Evolutionary conservation across 495 filamentous ascomycete genomes (phyloP).

Genomic region (Penicillium egyptiacum): DNA sequence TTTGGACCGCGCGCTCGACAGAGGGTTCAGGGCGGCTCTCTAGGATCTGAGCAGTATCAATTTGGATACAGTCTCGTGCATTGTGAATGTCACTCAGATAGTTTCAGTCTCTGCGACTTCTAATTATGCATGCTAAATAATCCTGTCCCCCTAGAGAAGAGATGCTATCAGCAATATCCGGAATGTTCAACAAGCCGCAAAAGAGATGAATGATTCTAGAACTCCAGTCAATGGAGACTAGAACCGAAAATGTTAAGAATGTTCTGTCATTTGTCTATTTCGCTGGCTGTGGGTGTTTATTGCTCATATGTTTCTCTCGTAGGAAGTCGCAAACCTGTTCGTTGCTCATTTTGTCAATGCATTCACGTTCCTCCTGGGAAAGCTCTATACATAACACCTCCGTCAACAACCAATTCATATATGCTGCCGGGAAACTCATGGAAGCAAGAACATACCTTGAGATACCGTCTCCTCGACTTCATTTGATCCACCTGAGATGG

Average conservation of each 20-base stretch:
- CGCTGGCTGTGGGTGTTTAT: not conserved
- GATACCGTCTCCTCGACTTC: not conserved
- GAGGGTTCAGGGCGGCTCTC: constrained; percentile 32
- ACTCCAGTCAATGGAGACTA: constrained; percentile 9
- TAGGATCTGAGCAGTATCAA: constrained; percentile 11
- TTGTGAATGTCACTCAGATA: not conserved
- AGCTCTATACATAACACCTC: not conserved
- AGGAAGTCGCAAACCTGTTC: constrained; percentile 13
- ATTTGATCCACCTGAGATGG: not conserved
- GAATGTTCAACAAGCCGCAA: not conserved
- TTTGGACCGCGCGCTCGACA: constrained; percentile 41
- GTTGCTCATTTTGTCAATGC: constrained; percentile 8
- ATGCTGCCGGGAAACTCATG: not conserved
- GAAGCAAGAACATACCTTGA: not conserved
- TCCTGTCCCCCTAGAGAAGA: constrained; percentile 5
- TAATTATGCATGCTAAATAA: not conserved
- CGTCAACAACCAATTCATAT: not conserved
- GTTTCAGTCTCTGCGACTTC: not conserved
- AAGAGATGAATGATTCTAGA: not conserved
- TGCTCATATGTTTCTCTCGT: constrained; percentile 12
- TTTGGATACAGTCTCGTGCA: not conserved
- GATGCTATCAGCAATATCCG: not conserved
- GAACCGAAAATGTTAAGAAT: not conserved
- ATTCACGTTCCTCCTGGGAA: constrained; percentile 1
- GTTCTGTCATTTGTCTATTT: not conserved